Evolutionary conservation across 2,329 filamentous ascomycete genomes (phyloP), one percentile per base, ranked within the genome.

Genomic region (Xylaria sp.): DNA sequence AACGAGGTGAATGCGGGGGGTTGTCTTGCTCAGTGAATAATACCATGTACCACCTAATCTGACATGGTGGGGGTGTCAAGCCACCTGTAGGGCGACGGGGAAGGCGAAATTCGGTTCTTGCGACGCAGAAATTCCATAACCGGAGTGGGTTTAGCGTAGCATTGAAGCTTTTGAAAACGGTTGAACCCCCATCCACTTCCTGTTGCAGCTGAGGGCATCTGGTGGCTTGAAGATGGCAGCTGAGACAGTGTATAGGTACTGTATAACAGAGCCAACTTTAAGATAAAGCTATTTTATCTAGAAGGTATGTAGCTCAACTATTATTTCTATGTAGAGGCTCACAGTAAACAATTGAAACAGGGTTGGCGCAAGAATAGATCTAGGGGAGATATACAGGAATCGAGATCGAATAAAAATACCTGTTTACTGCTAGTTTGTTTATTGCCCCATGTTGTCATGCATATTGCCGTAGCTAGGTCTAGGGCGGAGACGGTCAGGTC

Each of bases 81-180:
- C 42, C 39, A 33, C 38, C 10, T 25, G 45, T 29, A 29, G n/a
- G 29, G 29, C 49, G 9, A 42, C 49, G 11, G 38, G 47, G 58
- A 54, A 53, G 45, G 49, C 39, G 27, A 63, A 50, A 51, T 47
- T 49, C 61, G 44, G 49, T 50, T 50, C 53, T n/a, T 50, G 39
- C 22, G 50, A 10, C 53, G 39, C 25, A 56, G 51, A 20, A 63
- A 56, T 56, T 33, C 36, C 54, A 55, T 59, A 25, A 20, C 61
- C 49, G 56, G 49, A 50, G 38, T 47, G 9, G 53, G 62, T 13
- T 44, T 65, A 65, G 55, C 62, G 31, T 42, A 20, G 47, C 17
- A 27, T 27, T 22, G 39, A 33, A 17, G 17, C n/a, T 6, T 20
- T 33, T 33, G 45, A 53, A 53, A 63, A 63, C 45, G 42, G 29